Base-by-base conservation (phyloP, 192 early-diverging fungal genomes). In the Rhizoclosmatium globosum region DNA sequence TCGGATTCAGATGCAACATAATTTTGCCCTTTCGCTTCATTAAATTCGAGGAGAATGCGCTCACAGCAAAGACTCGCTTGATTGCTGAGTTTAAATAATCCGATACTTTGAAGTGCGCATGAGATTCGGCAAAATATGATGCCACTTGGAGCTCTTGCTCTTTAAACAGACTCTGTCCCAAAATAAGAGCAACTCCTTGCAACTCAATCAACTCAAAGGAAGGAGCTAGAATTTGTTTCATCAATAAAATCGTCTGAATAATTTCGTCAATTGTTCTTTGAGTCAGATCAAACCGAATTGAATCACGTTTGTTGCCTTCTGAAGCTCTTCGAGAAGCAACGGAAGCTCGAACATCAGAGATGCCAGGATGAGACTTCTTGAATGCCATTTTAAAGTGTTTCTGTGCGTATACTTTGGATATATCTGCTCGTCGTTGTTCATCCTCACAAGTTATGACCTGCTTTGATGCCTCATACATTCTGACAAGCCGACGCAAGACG, bases 61-160 rank as follows among this genome's bases (percentile, higher is more conserved):
- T 15, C 7, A 3, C 57, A 67, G 9, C 2, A 66, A 13, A 2
- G n/a, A 19, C 15, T 66, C 38, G 48, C 74, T 65, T 23, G 38
- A 19, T 31, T 64, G 13, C 64, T 48, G 17, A 76, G n/a, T 41
- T 50, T 47, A 7, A 11, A 0, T 4, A 19, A 23, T 7, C 74
- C 74, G 11, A 76, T 15, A 2, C 19, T 13, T 11, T 76, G 31
- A 2, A 76, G 31, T 11, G 62, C 44, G n/a, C 7, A 19, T 9
- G 74, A 21, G 50, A 76, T 4, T 76, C 74, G 3, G 62, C 61
- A 47, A 66, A 66, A 76, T 67, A 76, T 1, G 64, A 76, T 13
- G 74, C 74, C 13, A 76, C 64, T 39, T 44, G 15, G 1, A 76
- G 13, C 23, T 17, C 47, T 19, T 66, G 61, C 21, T 56, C 74